Percentiles rank a stretch among this genome's conserved stretches.
Conservation (phyloP, 2,329 filamentous ascomycete species). For the Pochonia chlamydosporia region DNA sequence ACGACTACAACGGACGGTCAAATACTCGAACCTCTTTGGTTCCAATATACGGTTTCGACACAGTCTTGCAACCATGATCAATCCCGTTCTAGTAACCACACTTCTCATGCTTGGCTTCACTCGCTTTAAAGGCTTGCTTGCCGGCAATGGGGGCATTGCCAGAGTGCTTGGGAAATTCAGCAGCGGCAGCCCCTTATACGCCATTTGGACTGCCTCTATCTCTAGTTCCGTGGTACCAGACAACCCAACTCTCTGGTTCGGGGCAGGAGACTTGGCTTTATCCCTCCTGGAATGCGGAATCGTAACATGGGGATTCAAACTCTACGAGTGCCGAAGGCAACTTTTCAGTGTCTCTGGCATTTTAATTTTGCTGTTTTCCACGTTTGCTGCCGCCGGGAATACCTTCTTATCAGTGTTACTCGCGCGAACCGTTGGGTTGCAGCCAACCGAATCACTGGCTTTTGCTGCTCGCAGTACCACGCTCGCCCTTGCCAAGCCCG, state of each 20-base stretch:
- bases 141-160: conserved; percentile 23
- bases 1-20: conserved; percentile 30
- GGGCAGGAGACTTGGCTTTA: conserved; percentile 42
- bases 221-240: conserved; percentile 7
- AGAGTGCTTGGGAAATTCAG: conserved; percentile 24
- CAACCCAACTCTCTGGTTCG: conserved; percentile 26
- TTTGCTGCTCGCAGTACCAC: conserved; percentile 47
- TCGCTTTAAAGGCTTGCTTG: conserved; percentile 28
- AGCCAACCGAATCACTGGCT: conserved; percentile 28
- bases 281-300: conserved; percentile 46
- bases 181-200: conserved; percentile 27
- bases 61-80: conserved; percentile 34
- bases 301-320: conserved; percentile 47
- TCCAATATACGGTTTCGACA: conserved; percentile 17
- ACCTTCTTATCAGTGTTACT: conserved; percentile 34
- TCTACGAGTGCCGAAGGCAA: conserved; percentile 43
- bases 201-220: conserved; percentile 25
- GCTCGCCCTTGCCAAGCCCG: conserved; percentile 42
- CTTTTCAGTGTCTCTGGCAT: conserved; percentile 38
- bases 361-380: conserved; percentile 30
- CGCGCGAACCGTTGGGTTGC: conserved; percentile 30
- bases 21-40: conserved; percentile 10
- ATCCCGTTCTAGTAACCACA: conserved; percentile 43
- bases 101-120: conserved; percentile 39
- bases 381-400: conserved; percentile 32